phyloP scores from a whole-genome alignment of 345 rosid genomes.

The Citropsis articulata region DNA sequence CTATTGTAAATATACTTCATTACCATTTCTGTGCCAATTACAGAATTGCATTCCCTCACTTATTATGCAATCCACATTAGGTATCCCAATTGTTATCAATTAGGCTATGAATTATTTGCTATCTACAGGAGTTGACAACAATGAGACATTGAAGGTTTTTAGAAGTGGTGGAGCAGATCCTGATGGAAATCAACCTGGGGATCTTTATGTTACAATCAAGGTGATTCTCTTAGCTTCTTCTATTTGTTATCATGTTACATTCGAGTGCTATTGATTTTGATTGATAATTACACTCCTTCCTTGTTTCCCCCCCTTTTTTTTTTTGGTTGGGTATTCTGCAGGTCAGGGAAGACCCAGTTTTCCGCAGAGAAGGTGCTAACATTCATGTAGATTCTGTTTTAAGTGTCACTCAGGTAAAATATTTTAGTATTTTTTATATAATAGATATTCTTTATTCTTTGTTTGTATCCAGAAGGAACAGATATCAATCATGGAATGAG shows the following conservation, averaged over 20 bases:
- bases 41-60: background rate
- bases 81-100: background rate
- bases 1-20: background rate
- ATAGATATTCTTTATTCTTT: background rate
- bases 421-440: background rate
- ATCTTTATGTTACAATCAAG: conserved; percentile 80
- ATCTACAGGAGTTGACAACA: conserved; percentile 73
- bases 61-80: background rate
- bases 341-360: conserved; percentile 95
- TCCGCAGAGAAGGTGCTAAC: conserved; percentile 90
- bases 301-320: background rate
- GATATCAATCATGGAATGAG: background rate
- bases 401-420: conserved; percentile 73
- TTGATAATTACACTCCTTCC: background rate
- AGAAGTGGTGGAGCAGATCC: conserved; percentile 96
- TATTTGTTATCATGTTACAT: background rate
- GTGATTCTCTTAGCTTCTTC: conserved; percentile 30
- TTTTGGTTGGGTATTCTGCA: conserved; percentile 13
- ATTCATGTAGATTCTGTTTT: conserved; percentile 86
- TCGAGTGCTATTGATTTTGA: background rate
- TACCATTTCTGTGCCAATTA: background rate
- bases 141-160: conserved; percentile 67
- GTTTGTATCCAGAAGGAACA: background rate
- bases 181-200: conserved; percentile 92
- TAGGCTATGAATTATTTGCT: conserved; percentile 4